phyloP scores from a whole-genome alignment of 768 basidiomycete genomes.

The Lyophyllum atratum region DNA sequence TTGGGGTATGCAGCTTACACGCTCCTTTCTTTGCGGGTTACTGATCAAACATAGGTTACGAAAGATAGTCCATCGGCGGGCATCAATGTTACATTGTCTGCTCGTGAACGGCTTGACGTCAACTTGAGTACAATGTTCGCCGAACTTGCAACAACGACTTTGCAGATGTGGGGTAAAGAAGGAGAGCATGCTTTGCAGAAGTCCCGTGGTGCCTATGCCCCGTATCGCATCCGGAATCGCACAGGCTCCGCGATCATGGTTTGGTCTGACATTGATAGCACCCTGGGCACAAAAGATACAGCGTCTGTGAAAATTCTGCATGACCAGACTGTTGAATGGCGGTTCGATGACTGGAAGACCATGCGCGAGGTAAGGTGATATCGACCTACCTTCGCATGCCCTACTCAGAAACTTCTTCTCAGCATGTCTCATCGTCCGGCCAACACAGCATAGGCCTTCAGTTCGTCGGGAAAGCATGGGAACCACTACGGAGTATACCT shows the following conservation, averaged over 20 bases:
- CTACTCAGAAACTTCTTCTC: constrained; percentile 7
- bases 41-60: constrained; percentile 41
- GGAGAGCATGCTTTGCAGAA: constrained; percentile 71
- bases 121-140: constrained; percentile 91
- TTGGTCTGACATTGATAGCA: constrained; percentile 80
- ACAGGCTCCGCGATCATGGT: constrained; percentile 85
- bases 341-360: constrained; percentile 95
- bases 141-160: constrained; percentile 75
- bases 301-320: constrained; percentile 65
- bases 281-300: constrained; percentile 43
- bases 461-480: constrained; percentile 86
- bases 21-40: neutral
- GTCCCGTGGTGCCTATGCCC: constrained; percentile 86
- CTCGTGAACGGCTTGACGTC: constrained; percentile 84
- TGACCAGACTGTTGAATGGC: constrained; percentile 85
- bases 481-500: constrained; percentile 82
- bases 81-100: constrained; percentile 61
- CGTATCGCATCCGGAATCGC: constrained; percentile 89
- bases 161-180: constrained; percentile 76
- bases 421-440: constrained; percentile 67
- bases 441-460: constrained; percentile 89
- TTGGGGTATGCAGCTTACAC: constrained; percentile 45
- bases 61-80: constrained; percentile 53
- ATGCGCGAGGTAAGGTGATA: constrained; percentile 75
- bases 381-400: neutral